These are phyloP conservation scores for Coemansia sp. DNA, from an alignment of 192 early-diverging fungal species.

Conservation along the genomic window DNA sequence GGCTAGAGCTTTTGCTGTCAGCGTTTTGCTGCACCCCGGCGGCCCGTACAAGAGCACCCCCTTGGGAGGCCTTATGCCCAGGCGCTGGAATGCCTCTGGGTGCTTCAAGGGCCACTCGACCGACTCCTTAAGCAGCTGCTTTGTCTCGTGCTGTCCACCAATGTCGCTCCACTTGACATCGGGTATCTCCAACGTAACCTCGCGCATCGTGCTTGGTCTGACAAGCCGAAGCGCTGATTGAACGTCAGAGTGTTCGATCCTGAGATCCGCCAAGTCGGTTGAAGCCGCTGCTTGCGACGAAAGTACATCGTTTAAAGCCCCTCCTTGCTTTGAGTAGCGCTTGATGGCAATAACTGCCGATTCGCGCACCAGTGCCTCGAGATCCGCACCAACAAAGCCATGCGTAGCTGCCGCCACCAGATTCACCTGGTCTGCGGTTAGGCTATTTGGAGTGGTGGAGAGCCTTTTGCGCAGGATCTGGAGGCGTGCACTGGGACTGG, in stretches of 20 bases:
- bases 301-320: not conserved
- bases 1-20: slow-evolving; percentile 96
- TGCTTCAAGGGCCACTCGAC: slow-evolving; percentile 98
- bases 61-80: slow-evolving; percentile 94
- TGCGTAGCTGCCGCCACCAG: slow-evolving; percentile 69
- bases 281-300: not conserved
- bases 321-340: slow-evolving; percentile 12
- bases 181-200: slow-evolving; percentile 86
- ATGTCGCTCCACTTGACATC: slow-evolving; percentile 92
- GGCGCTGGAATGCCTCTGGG: slow-evolving; percentile 83
- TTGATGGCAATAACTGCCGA: slow-evolving; percentile 82
- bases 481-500: slow-evolving; percentile 62
- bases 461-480: slow-evolving; percentile 77
- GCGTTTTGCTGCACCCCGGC: slow-evolving; percentile 96
- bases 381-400: slow-evolving; percentile 98
- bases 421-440: slow-evolving; percentile 61
- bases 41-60: slow-evolving; percentile 98
- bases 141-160: slow-evolving; percentile 91
- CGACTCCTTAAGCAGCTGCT: slow-evolving; percentile 88
- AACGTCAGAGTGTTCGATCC: slow-evolving; percentile 10
- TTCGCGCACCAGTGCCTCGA: slow-evolving; percentile 83
- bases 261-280: not conserved
- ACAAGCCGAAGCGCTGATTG: slow-evolving; percentile 14
- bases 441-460: slow-evolving; percentile 62
- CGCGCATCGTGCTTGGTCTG: slow-evolving; percentile 48